These are phyloP conservation scores for Ophiocordyceps camponoti-saundersi DNA, from an alignment of 2,329 filamentous ascomycete genomes.

Conservation along the genomic window DNA sequence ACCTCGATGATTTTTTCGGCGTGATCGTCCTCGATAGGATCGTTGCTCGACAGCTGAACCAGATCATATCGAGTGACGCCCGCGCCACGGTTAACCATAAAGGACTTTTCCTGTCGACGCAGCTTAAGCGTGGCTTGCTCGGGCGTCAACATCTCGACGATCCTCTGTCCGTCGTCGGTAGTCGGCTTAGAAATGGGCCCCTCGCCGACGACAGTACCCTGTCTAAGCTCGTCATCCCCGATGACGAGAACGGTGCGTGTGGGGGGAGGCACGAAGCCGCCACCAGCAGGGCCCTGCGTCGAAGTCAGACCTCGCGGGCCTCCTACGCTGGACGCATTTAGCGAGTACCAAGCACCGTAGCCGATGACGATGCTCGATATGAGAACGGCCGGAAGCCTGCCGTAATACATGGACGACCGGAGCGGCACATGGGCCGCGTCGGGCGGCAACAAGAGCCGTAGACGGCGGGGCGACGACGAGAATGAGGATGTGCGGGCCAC, in stretches of 20 bases:
- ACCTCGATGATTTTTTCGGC: constrained; percentile 96
- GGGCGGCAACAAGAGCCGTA: constrained; percentile 15
- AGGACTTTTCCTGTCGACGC: constrained; percentile 80
- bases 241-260: constrained; percentile 66
- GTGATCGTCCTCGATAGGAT: constrained; percentile 96
- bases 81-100: constrained; percentile 71
- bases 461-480: constrained; percentile 17
- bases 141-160: constrained; percentile 90
- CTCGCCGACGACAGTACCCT: constrained; percentile 70
- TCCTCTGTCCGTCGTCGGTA: constrained; percentile 66
- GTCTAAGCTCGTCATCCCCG: constrained; percentile 78
- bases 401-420: constrained; percentile 59
- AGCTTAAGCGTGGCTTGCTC: constrained; percentile 87
- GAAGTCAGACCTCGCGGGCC: constrained; percentile 25
- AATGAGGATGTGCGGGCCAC: constrained; percentile 24
- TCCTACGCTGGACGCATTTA: constrained; percentile 18
- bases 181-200: constrained; percentile 78
- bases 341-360: constrained; percentile 62
- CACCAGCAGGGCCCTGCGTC: constrained; percentile 12
- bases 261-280: constrained; percentile 18
- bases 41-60: constrained; percentile 87
- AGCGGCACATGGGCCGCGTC: constrained; percentile 31
- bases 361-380: constrained; percentile 52
- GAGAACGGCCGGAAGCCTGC: constrained; percentile 48
- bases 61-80: constrained; percentile 91